Conservation (phyloP, 805 yeast species). For the Starmerella sp. region DNA sequence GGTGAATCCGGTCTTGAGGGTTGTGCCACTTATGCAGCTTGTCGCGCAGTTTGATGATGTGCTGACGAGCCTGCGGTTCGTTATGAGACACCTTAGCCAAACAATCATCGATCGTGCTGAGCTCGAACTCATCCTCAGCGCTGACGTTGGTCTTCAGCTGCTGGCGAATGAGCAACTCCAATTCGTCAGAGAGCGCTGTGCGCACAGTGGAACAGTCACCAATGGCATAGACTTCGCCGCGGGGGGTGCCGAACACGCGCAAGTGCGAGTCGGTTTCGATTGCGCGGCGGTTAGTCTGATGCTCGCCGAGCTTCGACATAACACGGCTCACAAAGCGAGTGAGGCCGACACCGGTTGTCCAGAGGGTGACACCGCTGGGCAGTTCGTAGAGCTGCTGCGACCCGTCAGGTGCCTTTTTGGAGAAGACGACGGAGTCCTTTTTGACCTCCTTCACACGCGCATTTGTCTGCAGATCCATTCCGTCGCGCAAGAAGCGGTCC, state of each 20-base stretch:
- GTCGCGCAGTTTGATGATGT: slow-evolving; percentile 19
- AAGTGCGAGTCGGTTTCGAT: slow-evolving; percentile 65
- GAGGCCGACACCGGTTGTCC: slow-evolving; percentile 70
- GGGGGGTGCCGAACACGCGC: slow-evolving; percentile 56
- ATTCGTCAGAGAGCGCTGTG: slow-evolving; percentile 46
- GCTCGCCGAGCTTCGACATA: slow-evolving; percentile 36
- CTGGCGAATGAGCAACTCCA: slow-evolving; percentile 38
- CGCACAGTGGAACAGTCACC: slow-evolving; percentile 64
- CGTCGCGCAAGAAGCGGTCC: slow-evolving; percentile 50
- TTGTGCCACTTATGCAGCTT: slow-evolving; percentile 17
- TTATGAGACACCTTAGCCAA: slow-evolving; percentile 15
- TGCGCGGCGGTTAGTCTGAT: slow-evolving; percentile 56
- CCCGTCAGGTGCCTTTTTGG: slow-evolving; percentile 36
- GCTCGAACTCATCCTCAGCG: slow-evolving; percentile 22
- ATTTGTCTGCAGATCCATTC: slow-evolving; percentile 51
- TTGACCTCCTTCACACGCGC: slow-evolving; percentile 51
- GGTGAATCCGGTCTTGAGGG: slow-evolving; percentile 30
- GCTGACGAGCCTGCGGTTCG: slow-evolving; percentile 23
- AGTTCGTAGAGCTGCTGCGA: slow-evolving; percentile 34
- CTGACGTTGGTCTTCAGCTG: slow-evolving; percentile 34
- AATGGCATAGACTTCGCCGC: slow-evolving; percentile 57
- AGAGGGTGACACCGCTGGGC: slow-evolving; percentile 57
- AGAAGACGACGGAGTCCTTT: slow-evolving; percentile 48
- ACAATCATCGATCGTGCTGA: slow-evolving; percentile 13
- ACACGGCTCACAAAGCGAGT: slow-evolving; percentile 49